phyloP scores from a whole-genome alignment of 768 basidiomycete species.

The Pluteus cervinus region DNA sequence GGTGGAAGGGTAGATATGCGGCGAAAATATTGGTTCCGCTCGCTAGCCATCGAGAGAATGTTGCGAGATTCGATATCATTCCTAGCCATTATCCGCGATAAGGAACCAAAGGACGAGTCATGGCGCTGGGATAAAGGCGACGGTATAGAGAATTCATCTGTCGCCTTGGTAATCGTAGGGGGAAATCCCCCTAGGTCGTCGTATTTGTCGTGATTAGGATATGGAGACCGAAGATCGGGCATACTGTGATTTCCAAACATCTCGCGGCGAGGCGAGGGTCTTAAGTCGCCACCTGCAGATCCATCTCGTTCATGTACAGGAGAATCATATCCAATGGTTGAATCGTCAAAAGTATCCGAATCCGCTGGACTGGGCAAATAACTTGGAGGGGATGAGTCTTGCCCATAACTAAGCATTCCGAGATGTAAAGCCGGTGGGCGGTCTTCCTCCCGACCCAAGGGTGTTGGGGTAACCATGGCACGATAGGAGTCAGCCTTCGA shows the following conservation, averaged over 20 bases:
- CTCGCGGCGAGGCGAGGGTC: slow-evolving; percentile 27
- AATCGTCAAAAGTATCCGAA: slow-evolving; percentile 45
- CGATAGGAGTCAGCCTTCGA: slow-evolving; percentile 36
- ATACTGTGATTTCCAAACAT: slow-evolving; percentile 73
- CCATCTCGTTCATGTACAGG: slow-evolving; percentile 41
- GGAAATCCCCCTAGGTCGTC: slow-evolving; percentile 13
- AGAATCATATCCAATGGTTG: slow-evolving; percentile 9
- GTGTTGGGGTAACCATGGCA: slow-evolving; percentile 15
- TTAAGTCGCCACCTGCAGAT: slow-evolving; percentile 39
- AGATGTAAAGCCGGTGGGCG: slow-evolving; percentile 46
- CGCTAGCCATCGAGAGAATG: slow-evolving; percentile 61
- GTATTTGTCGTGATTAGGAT: slow-evolving; percentile 28
- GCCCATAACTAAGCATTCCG: slow-evolving; percentile 34
- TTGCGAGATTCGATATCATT: slow-evolving; percentile 28
- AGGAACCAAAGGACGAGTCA: slow-evolving; percentile 7
- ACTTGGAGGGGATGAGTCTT: slow-evolving; percentile 38
- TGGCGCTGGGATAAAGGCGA: slow-evolving; percentile 36
- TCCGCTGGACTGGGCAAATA: slow-evolving; percentile 55
- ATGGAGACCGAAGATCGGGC: slow-evolving; percentile 68
- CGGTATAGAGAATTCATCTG: slow-evolving; percentile 9
- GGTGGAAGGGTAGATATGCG: slow-evolving; percentile 78
- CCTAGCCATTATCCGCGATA: slow-evolving; percentile 15
- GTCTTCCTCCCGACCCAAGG: slow-evolving; percentile 21
- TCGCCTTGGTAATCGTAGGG: not conserved
- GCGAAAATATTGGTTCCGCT: slow-evolving; percentile 91